A percentile compares a stretch with the other conserved stretches of the same genome.
These are phyloP conservation scores for Inga oerstediana DNA, from an alignment of 306 rosid genomes.

Conservation along the genomic window DNA sequence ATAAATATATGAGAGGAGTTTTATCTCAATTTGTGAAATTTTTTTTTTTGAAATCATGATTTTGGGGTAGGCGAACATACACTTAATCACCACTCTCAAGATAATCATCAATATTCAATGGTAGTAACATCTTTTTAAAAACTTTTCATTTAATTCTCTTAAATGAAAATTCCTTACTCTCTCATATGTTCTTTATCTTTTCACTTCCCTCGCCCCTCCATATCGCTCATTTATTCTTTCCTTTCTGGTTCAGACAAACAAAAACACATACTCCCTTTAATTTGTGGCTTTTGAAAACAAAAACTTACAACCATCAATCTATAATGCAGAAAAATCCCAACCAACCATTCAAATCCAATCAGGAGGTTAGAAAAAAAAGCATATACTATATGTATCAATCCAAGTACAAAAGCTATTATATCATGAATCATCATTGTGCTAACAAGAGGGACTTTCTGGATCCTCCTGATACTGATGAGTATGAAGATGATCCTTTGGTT, in stretches of 20 bases:
- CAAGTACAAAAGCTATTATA: background rate
- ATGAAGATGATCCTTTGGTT: constrained; percentile 42
- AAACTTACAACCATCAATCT: background rate
- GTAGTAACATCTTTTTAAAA: too few relatives aligned
- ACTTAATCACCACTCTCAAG: background rate
- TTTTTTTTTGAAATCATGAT: too few relatives aligned
- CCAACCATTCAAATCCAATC: background rate
- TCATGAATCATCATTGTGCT: background rate
- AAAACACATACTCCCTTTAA: background rate
- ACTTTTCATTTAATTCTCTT: too few relatives aligned
- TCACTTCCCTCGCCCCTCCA: background rate
- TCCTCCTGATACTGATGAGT: constrained; percentile 57
- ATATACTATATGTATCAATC: background rate
- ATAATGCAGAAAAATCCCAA: background rate
- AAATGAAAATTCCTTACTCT: background rate
- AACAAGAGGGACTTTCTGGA: constrained; percentile 49
- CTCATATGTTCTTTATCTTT: background rate
- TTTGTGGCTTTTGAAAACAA: background rate
- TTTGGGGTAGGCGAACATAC: too few relatives aligned
- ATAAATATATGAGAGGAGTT: too few relatives aligned
- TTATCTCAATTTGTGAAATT: too few relatives aligned
- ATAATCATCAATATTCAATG: background rate
- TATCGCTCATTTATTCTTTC: background rate
- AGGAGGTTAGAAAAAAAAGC: background rate
- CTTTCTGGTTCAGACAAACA: background rate